Percentiles rank a stretch among this genome's conserved stretches.
Evolutionary conservation across 2,329 filamentous ascomycete species (phyloP).

Genomic region (Neurospora sp.): DNA sequence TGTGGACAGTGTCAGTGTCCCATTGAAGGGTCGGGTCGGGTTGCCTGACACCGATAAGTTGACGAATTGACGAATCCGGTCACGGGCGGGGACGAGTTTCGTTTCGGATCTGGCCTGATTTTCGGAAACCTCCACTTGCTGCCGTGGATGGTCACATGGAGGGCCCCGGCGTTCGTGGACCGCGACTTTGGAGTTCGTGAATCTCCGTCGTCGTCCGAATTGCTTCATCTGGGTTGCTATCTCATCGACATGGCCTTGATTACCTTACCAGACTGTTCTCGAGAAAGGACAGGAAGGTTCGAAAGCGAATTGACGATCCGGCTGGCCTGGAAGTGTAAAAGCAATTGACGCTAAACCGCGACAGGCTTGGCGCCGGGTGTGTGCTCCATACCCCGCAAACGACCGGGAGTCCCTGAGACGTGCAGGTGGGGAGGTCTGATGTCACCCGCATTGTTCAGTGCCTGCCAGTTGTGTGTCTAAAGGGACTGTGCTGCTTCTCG

Average conservation of each 20-base stretch:
- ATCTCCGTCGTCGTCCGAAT: neutral
- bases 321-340: neutral
- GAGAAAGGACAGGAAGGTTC: neutral
- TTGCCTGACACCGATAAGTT: neutral
- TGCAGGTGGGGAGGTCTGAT: conserved; percentile 14
- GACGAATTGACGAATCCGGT: neutral
- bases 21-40: neutral
- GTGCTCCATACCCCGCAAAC: conserved; percentile 18
- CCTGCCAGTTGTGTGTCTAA: neutral
- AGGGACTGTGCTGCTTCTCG: neutral
- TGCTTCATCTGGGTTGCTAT: neutral
- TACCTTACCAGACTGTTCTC: neutral
- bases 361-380: conserved; percentile 7
- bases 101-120: neutral
- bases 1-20: neutral
- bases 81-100: neutral
- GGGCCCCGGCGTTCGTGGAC: neutral
- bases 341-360: conserved; percentile 8
- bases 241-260: neutral
- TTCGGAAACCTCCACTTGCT: neutral
- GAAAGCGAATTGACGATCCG: neutral
- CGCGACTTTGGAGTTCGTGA: neutral
- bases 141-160: neutral
- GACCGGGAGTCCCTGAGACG: conserved; percentile 13
- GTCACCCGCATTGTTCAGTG: conserved; percentile 12